Evolutionary conservation across 78 protist genomes (phyloP).

Genomic region (Dictyostelium purpureum): DNA sequence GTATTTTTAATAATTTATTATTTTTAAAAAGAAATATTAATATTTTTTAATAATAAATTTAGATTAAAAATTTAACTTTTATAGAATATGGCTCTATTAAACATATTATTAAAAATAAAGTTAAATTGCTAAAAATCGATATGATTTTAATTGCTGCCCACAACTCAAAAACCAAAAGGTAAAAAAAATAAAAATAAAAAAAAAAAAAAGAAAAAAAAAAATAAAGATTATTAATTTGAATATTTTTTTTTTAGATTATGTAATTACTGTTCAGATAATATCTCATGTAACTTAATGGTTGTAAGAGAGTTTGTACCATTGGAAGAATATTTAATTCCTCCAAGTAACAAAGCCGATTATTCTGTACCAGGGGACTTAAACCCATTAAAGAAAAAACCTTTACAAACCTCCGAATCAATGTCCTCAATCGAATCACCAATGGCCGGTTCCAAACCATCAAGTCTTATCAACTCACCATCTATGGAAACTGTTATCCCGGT

Average conservation of each 20-base stretch:
- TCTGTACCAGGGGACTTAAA: background rate
- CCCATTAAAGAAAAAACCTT: background rate
- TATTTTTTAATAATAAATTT: background rate
- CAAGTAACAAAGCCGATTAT: background rate
- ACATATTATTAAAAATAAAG: constrained; percentile 19
- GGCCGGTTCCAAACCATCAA: background rate
- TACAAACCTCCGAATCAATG: background rate
- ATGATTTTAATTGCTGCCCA: constrained; percentile 25
- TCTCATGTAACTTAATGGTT: constrained; percentile 16
- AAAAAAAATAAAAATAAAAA: no score
- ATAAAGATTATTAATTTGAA: background rate
- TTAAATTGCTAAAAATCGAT: constrained; percentile 44
- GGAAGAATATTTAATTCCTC: constrained; percentile 3
- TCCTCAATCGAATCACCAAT: background rate
- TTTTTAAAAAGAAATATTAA: background rate
- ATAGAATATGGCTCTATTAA: constrained; percentile 43
- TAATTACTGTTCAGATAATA: constrained; percentile 14
- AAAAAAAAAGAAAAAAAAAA: no score
- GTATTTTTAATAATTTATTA: background rate
- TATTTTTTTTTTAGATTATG: background rate
- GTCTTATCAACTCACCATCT: background rate
- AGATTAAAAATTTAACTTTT: constrained; percentile 45
- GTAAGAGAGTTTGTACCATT: constrained; percentile 32
- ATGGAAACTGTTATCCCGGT: background rate
- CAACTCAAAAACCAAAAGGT: constrained; percentile 33